These are phyloP conservation scores for Chenopodium formosanum DNA, from an alignment of 148 eudicot genomes.

Conservation along the genomic window DNA sequence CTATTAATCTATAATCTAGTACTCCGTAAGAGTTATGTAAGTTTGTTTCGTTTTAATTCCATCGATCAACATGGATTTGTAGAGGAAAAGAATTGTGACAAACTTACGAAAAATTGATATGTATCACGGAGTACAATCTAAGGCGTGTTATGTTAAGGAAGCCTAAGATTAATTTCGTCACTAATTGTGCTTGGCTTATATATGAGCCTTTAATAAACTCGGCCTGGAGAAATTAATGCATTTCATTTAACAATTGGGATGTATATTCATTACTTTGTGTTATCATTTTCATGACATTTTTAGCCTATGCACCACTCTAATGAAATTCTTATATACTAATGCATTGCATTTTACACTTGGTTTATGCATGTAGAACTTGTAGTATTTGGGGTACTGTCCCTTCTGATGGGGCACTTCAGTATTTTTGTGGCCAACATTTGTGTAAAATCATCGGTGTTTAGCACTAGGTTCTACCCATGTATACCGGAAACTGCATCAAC, in stretches of 20 bases:
- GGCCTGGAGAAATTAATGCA: not conserved
- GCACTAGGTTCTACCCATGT: conserved; percentile 56
- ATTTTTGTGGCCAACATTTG: conserved; percentile 65
- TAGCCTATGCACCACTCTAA: not conserved
- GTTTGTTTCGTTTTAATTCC: no score
- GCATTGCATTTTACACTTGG: not conserved
- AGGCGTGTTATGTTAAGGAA: no score
- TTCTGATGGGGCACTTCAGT: conserved; percentile 77
- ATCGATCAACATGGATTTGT: no score
- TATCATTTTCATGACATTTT: no score
- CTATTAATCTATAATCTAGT: no score
- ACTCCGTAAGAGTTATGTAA: no score
- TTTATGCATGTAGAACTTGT: conserved; percentile 53
- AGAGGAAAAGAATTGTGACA: no score
- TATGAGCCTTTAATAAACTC: not conserved
- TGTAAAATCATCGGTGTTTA: conserved; percentile 47
- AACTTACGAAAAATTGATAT: no score
- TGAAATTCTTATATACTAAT: not conserved
- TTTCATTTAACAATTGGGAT: not conserved
- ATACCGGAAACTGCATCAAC: conserved; percentile 28
- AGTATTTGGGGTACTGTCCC: conserved; percentile 69
- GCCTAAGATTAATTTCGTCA: no score
- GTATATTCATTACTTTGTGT: not conserved
- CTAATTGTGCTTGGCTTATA: no score
- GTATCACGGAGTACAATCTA: no score